Conservation (phyloP, 208 protist genomes). For the Novymonas esmeraldas region DNA sequence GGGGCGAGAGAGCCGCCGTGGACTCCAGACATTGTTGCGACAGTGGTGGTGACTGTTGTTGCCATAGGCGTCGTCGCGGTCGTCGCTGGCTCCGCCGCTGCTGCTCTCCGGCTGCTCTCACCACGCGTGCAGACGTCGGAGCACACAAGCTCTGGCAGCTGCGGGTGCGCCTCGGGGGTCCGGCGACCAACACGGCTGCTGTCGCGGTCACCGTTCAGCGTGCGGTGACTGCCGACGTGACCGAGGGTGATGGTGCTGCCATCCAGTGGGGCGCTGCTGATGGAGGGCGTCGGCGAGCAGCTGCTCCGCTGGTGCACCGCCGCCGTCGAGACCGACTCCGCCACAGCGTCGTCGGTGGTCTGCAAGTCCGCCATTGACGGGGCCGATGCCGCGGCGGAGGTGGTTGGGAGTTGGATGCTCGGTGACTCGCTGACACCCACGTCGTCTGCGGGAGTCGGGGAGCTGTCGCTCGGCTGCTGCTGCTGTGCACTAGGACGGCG, state of each 20-base stretch:
- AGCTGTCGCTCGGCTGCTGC: not conserved
- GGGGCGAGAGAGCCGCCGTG: not conserved
- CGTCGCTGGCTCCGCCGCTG: not conserved
- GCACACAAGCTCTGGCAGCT: constrained; percentile 15
- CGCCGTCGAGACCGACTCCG: no score
- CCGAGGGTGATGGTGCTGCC: constrained; percentile 1
- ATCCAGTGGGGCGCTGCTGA: not conserved
- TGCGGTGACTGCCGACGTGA: not conserved
- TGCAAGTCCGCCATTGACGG: not conserved
- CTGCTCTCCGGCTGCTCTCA: not conserved
- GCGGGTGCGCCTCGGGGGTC: not conserved
- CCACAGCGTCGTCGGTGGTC: not conserved
- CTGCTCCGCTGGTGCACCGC: not conserved
- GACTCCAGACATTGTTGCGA: not conserved
- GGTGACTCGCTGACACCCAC: not conserved
- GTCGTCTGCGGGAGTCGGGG: not conserved
- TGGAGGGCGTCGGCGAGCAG: not conserved
- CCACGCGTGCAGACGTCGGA: no score
- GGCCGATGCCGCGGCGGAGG: not conserved
- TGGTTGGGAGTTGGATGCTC: not conserved
- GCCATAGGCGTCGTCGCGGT: not conserved
- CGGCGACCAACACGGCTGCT: not conserved
- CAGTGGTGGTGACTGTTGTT: not conserved
- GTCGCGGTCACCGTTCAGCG: not conserved
- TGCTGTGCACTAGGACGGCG: not conserved